Conservation (phyloP, 2,329 filamentous ascomycete genomes). For the Arthrobotrys megalospora region DNA sequence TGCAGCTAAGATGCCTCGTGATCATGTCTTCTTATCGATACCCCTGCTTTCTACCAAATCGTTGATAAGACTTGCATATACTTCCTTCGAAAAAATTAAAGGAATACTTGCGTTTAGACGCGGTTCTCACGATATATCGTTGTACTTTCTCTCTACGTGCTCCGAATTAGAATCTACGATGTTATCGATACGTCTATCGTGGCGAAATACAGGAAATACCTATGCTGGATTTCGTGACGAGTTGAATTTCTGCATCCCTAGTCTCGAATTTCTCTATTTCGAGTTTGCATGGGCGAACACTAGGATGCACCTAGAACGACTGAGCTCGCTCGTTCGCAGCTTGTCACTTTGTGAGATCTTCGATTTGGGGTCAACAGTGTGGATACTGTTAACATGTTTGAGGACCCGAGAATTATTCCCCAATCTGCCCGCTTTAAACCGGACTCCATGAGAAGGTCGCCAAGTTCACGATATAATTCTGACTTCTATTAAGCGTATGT, state of each 20-base stretch:
- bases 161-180: too few species aligned
- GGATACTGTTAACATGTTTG: too few species aligned
- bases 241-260: slow-evolving; percentile 1
- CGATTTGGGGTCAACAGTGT: too few species aligned
- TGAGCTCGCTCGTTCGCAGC: too few species aligned
- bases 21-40: slow-evolving; percentile 39
- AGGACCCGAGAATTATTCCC: too few species aligned
- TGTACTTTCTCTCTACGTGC: too few species aligned
- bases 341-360: too few species aligned
- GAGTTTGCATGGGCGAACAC: not conserved
- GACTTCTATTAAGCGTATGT: too few species aligned
- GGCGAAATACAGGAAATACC: not conserved
- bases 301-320: too few species aligned
- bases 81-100: not conserved
- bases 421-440: too few species aligned
- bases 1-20: slow-evolving; percentile 32
- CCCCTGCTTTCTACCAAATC: slow-evolving; percentile 11
- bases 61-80: slow-evolving; percentile 27
- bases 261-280: not conserved
- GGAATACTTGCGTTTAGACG: not conserved
- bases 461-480: too few species aligned
- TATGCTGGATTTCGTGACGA: not conserved
- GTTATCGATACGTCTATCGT: not conserved
- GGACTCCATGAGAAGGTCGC: too few species aligned
- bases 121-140: not conserved